Evolutionary conservation across 805 yeast genomes (phyloP).

Genomic region (Clavispora phyllophila): DNA sequence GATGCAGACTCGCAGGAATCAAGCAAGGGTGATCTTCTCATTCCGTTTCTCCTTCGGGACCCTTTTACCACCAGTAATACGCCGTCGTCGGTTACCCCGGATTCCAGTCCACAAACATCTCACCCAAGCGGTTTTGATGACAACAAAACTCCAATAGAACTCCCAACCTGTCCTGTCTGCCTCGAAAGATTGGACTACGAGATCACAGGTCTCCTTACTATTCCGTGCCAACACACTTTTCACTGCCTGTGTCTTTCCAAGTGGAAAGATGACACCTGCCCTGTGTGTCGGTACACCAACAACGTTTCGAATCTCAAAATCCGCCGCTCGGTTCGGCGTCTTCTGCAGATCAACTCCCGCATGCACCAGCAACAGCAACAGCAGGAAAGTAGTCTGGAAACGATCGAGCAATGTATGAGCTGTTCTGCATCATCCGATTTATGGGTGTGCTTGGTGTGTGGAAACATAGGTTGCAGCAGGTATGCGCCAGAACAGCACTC

Average conservation of each 20-base stretch:
- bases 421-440: slow-evolving; percentile 61
- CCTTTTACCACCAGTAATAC: slow-evolving; percentile 51
- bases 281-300: slow-evolving; percentile 80
- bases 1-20: slow-evolving; percentile 12
- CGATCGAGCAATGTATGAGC: slow-evolving; percentile 39
- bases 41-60: slow-evolving; percentile 68
- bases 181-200: slow-evolving; percentile 80
- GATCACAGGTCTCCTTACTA: slow-evolving; percentile 76
- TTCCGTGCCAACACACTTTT: slow-evolving; percentile 89
- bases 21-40: slow-evolving; percentile 19
- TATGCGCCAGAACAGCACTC: slow-evolving; percentile 80
- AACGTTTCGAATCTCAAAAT: slow-evolving; percentile 31
- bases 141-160: slow-evolving; percentile 40
- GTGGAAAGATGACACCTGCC: slow-evolving; percentile 89
- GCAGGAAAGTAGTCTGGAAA: slow-evolving; percentile 11
- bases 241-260: slow-evolving; percentile 83
- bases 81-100: slow-evolving; percentile 1
- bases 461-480: slow-evolving; percentile 88
- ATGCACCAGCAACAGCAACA: slow-evolving; percentile 14
- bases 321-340: slow-evolving; percentile 27
- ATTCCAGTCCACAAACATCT: neutral
- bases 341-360: slow-evolving; percentile 24
- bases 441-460: slow-evolving; percentile 90
- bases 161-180: slow-evolving; percentile 93
- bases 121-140: slow-evolving; percentile 12